Evolutionary conservation across 768 basidiomycete species (phyloP).

Genomic region (Crassisporium funariophilum): DNA sequence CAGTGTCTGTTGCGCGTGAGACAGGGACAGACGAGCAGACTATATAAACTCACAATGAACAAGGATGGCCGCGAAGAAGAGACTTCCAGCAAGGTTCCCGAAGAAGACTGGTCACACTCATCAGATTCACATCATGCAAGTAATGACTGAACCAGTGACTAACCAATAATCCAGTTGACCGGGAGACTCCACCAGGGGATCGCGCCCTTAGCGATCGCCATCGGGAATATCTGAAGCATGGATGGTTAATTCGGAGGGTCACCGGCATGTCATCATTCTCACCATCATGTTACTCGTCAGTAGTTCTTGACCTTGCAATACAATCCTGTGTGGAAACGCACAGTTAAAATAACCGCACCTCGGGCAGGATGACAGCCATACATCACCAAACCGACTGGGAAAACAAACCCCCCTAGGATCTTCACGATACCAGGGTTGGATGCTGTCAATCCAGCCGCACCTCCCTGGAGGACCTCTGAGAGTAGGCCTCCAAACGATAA

Average conservation of each 20-base stretch:
- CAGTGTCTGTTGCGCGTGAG: constrained; percentile 45
- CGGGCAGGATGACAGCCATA: constrained; percentile 27
- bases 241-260: background rate
- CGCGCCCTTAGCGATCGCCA: constrained; percentile 61
- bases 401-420: constrained; percentile 65
- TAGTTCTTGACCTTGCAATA: constrained; percentile 69
- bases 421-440: constrained; percentile 71
- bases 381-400: constrained; percentile 80
- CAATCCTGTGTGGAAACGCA: constrained; percentile 55
- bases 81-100: constrained; percentile 68
- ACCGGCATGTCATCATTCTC: constrained; percentile 1
- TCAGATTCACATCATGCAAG: constrained; percentile 1
- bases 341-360: background rate
- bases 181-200: constrained; percentile 73
- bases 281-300: constrained; percentile 82
- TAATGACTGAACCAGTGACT: constrained; percentile 6
- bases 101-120: constrained; percentile 51
- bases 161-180: constrained; percentile 71
- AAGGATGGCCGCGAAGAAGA: constrained; percentile 70
- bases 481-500: constrained; percentile 75
- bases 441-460: constrained; percentile 49
- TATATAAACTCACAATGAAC: constrained; percentile 54
- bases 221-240: constrained; percentile 58
- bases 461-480: constrained; percentile 61
- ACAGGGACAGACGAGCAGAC: background rate